Percentiles rank a stretch among this genome's conserved stretches.
Conservation (phyloP, 148 eudicot species). For the Silene conica region DNA sequence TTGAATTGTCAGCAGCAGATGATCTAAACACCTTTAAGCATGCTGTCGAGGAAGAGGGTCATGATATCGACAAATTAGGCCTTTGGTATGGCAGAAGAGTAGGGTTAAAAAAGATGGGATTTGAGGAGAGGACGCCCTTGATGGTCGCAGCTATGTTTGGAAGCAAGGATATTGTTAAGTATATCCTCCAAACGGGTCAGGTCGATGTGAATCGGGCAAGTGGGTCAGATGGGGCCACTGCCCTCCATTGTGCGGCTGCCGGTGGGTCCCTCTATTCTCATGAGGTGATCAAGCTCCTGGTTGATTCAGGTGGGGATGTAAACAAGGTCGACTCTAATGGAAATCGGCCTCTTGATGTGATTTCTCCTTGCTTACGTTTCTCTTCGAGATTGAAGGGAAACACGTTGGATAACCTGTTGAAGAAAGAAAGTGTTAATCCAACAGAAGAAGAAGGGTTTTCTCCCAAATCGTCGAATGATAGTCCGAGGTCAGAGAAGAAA, state of each 20-base stretch:
- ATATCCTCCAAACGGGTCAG: constrained; percentile 41
- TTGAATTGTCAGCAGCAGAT: constrained; percentile 69
- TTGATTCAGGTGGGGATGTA: constrained; percentile 54
- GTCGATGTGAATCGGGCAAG: constrained; percentile 68
- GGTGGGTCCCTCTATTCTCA: constrained; percentile 47
- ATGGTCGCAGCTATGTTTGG: constrained; percentile 89
- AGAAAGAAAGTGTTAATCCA: constrained; percentile 21
- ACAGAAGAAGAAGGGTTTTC: constrained; percentile 18
- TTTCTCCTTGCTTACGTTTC: constrained; percentile 32
- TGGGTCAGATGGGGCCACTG: constrained; percentile 83
- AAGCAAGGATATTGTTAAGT: constrained; percentile 50
- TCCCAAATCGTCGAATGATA: constrained; percentile 35
- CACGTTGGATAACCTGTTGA: constrained; percentile 45
- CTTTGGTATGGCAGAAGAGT: constrained; percentile 73
- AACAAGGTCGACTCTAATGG: constrained; percentile 51
- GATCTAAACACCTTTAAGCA: constrained; percentile 49
- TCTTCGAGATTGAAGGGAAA: constrained; percentile 46
- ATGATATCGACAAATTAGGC: constrained; percentile 42
- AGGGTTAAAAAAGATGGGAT: constrained; percentile 77
- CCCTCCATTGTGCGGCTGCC: constrained; percentile 87
- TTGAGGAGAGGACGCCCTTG: constrained; percentile 80
- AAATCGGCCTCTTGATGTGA: constrained; percentile 57
- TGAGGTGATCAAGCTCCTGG: constrained; percentile 58
- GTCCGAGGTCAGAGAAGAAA: constrained; percentile 55
- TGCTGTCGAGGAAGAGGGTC: constrained; percentile 55